phyloP scores from a whole-genome alignment of 352 stramenopile genomes.

The Pythium rishiriense region DNA sequence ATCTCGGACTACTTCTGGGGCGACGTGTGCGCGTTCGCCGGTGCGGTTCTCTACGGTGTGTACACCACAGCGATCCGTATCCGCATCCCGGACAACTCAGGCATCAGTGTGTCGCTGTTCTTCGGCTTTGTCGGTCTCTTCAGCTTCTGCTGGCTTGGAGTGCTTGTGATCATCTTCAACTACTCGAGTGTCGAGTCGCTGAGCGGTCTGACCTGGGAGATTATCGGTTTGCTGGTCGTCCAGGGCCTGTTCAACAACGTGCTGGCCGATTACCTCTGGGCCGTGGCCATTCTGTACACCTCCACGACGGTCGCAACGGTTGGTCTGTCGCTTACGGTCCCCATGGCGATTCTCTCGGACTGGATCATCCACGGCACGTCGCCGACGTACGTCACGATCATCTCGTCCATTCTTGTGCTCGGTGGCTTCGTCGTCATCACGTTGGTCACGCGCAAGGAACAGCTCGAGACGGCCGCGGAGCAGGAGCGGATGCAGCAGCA shows the following conservation, averaged over 20 bases:
- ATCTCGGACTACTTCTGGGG: conserved; percentile 49
- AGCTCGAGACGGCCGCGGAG: conserved; percentile 4
- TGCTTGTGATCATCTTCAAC: conserved; percentile 71
- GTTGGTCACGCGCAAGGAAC: conserved; percentile 35
- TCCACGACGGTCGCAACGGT: conserved; percentile 95
- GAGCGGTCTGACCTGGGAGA: conserved; percentile 57
- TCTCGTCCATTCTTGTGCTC: conserved; percentile 70
- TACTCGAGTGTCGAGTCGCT: conserved; percentile 63
- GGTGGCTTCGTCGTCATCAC: conserved; percentile 71
- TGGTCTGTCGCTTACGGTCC: conserved; percentile 95
- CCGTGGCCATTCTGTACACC: conserved; percentile 92
- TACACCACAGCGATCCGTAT: conserved; percentile 91
- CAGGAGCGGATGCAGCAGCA: conserved; percentile 5
- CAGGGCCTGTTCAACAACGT: conserved; percentile 96
- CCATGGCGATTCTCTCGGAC: conserved; percentile 93
- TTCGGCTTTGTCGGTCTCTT: conserved; percentile 94
- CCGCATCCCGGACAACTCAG: conserved; percentile 75
- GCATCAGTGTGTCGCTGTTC: conserved; percentile 91
- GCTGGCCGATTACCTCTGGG: conserved; percentile 95
- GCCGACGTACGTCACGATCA: conserved; percentile 51
- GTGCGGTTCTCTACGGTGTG: conserved; percentile 91
- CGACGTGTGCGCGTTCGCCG: conserved; percentile 65
- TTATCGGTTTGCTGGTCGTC: conserved; percentile 80
- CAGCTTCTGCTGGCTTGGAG: conserved; percentile 81
- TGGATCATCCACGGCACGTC: conserved; percentile 57